Conservation (phyloP, 1,284 basidiomycete species). For the Mrakiaceae sp. region DNA sequence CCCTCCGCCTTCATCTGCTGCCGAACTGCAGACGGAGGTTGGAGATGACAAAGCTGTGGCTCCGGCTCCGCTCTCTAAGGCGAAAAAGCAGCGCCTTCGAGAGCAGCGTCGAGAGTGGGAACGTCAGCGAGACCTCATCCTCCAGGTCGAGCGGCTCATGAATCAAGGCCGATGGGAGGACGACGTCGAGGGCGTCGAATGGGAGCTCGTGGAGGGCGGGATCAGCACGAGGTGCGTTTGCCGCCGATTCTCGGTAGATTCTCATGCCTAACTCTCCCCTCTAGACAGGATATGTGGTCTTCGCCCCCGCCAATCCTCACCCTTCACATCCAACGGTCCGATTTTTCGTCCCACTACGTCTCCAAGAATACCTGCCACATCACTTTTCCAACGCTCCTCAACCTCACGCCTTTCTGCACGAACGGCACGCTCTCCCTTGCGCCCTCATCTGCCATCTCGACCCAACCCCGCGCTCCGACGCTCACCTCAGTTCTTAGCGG, state of each 20-base stretch:
- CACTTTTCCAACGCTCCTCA: constrained; percentile 66
- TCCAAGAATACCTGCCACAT: constrained; percentile 62
- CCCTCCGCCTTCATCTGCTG: not conserved
- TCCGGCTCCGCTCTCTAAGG: no score
- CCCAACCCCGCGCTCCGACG: constrained; percentile 33
- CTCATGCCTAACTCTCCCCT: not conserved
- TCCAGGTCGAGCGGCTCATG: constrained; percentile 48
- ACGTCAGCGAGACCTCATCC: constrained; percentile 37
- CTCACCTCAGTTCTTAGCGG: not conserved
- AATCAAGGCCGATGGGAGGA: constrained; percentile 64
- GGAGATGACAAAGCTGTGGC: no score
- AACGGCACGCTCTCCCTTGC: constrained; percentile 57
- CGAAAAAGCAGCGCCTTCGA: constrained; percentile 52
- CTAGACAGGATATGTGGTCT: constrained; percentile 9
- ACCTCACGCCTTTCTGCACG: constrained; percentile 67
- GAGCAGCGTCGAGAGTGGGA: constrained; percentile 42
- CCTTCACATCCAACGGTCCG: constrained; percentile 69
- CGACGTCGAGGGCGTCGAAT: constrained; percentile 57
- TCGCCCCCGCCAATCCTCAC: constrained; percentile 66
- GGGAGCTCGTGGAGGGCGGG: constrained; percentile 59
- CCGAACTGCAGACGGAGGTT: no score
- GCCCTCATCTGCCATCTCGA: constrained; percentile 55
- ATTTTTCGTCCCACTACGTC: constrained; percentile 52
- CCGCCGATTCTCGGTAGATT: not conserved
- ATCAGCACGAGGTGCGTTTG: constrained; percentile 67